Base-by-base conservation (phyloP, 176 grass and related monocot species). In the Areca catechu region DNA sequence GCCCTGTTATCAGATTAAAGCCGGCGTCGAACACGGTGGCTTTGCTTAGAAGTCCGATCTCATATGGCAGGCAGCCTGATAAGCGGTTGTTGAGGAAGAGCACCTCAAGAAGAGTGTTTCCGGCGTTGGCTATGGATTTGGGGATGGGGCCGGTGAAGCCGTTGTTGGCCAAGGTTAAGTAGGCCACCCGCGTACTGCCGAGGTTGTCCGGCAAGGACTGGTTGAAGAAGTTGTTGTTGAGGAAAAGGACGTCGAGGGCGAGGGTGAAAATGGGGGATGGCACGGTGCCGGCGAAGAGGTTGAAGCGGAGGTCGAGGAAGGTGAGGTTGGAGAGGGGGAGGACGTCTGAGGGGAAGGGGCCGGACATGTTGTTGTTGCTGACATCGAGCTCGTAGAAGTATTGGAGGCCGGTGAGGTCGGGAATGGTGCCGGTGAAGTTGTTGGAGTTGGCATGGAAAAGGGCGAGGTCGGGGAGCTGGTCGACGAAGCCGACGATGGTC, bases 391-490 rank as follows among this genome's bases (percentile, higher is more conserved):
- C 92, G 62, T 97, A 97, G 80, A 97, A 85, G 80, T 82, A 97
- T 3, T 3, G 25, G 37, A 85, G 84, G 4, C 4, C 0, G 17
- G 5, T 14, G 20, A 91, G 72, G 54, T 18, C 0, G 0, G 92
- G 86, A 10, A 80, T 22, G 5, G 16, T 7, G 49, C 77, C 77
- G 23, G 52, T 22, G 15, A 97, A 85, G 20, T 81, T 66, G 75
- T 97, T 97, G 63, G 86, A 85, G 75, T 97, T 97, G 55, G 92
- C 86, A 50, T 97, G 92, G 92, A 85, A 97, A 59, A 97, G 71
- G 7, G 92, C 92, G 17, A 97, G 92, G 68, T 97, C 83, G 0
- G 86, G 72, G 22, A 97, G 72, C 20, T 5, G 0, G 75, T 37
- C 15, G 5, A 97, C n/a, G 68, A 97, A 97, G 20, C 49, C 69